Evolutionary conservation across 441 rosid species (phyloP).

Genomic region (Sinapis alba): DNA sequence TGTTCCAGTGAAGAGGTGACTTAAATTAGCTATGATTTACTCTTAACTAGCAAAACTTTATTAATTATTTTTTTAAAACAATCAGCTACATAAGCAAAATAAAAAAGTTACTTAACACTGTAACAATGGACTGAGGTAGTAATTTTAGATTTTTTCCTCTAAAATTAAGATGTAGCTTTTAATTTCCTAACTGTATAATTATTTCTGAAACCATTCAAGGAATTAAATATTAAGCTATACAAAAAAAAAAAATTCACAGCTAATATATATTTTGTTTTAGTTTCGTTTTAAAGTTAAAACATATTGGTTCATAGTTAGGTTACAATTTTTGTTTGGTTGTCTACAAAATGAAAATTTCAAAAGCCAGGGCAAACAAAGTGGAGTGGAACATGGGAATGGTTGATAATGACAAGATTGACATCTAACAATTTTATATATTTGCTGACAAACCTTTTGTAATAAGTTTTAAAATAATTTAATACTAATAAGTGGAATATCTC

Average conservation of each 20-base stretch:
- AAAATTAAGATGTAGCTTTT: neutral
- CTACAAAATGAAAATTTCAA: neutral
- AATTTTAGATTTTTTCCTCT: neutral
- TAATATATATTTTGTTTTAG: too few relatives aligned
- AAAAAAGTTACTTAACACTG: neutral
- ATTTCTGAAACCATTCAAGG: neutral
- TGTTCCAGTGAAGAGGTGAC: too few relatives aligned
- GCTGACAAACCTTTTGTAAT: neutral
- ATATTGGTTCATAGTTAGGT: neutral
- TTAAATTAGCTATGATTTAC: neutral
- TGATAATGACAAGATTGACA: neutral
- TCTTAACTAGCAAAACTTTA: neutral
- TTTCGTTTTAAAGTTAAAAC: neutral
- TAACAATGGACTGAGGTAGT: neutral
- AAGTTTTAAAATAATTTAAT: neutral
- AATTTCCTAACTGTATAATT: neutral
- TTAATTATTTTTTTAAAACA: too few relatives aligned
- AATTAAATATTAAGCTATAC: too few relatives aligned
- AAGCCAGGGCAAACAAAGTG: neutral
- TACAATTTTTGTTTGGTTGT: neutral
- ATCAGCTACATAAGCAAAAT: neutral
- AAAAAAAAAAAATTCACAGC: neutral
- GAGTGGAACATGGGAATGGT: neutral
- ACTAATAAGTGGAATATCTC: conserved; percentile 2
- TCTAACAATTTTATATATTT: neutral